Evolutionary conservation across 208 protist genomes (phyloP).

Genomic region (Angomonas desouzai): DNA sequence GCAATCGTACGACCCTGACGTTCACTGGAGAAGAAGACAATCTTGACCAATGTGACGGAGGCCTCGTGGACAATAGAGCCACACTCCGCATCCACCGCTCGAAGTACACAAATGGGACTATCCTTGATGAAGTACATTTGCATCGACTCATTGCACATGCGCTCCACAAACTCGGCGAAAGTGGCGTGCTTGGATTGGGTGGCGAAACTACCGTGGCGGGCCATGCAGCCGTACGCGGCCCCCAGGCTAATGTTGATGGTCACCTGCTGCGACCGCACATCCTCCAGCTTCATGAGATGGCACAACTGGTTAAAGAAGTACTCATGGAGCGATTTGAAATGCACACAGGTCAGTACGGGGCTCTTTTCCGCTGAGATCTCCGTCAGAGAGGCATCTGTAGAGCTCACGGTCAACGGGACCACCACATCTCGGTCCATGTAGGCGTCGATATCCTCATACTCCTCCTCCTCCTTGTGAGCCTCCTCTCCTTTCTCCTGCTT

Average conservation of each 20-base stretch:
- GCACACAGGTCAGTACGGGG: constrained; percentile 62
- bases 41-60: constrained; percentile 63
- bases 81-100: constrained; percentile 75
- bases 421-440: constrained; percentile 38
- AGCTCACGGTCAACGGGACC: constrained; percentile 35
- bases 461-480: constrained; percentile 14
- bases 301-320: constrained; percentile 77
- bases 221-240: constrained; percentile 78
- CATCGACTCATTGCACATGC: constrained; percentile 84
- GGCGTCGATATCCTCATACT: constrained; percentile 12
- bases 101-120: constrained; percentile 72
- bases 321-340: constrained; percentile 52
- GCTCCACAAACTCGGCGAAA: constrained; percentile 79
- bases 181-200: constrained; percentile 77
- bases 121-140: constrained; percentile 86
- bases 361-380: constrained; percentile 57
- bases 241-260: constrained; percentile 75
- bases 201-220: constrained; percentile 66
- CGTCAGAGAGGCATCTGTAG: constrained; percentile 13
- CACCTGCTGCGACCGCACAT: constrained; percentile 71
- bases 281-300: constrained; percentile 60
- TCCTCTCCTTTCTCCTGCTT: constrained; percentile 15
- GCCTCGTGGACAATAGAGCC: constrained; percentile 64
- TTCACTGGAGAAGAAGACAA: constrained; percentile 84
- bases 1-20: constrained; percentile 68